A percentile compares a stretch with the other conserved stretches of the same genome.
Evolutionary conservation across 176 grass and related monocot genomes (phyloP).

Genomic region (Aegilops sharonensis): DNA sequence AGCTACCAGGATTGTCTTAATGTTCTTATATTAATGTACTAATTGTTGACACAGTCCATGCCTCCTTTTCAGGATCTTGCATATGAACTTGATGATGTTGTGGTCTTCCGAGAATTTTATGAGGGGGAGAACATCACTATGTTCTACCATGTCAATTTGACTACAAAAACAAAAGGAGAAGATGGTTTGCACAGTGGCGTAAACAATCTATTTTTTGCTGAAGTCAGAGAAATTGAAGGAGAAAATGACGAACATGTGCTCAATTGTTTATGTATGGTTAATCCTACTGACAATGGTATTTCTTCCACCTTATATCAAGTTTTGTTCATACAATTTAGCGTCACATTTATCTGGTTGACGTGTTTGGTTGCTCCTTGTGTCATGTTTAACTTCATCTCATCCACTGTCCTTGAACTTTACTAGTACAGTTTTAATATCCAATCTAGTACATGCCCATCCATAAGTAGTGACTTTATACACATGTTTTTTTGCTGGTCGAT

Average conservation of each 20-base stretch:
- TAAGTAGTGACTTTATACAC: too few relatives aligned
- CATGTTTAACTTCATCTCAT: background rate
- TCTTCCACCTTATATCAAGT: background rate
- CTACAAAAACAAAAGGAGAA: background rate
- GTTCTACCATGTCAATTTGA: background rate
- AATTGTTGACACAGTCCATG: background rate
- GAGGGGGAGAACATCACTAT: background rate
- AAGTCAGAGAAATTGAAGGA: background rate
- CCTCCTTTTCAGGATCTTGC: background rate
- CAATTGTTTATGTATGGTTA: background rate
- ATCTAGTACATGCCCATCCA: background rate
- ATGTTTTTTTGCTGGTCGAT: too few relatives aligned
- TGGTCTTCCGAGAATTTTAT: background rate
- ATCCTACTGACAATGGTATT: background rate
- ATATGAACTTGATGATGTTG: background rate
- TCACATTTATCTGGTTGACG: background rate
- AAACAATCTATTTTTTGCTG: background rate
- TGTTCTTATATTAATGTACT: background rate
- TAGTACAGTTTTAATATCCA: background rate
- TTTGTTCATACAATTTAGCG: background rate
- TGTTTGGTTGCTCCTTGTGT: background rate
- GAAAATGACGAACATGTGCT: background rate
- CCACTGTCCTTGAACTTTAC: background rate
- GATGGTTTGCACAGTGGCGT: background rate
- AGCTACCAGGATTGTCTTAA: background rate